Conservation (phyloP, 768 basidiomycete species). For the Rhodotorula diobovata region DNA sequence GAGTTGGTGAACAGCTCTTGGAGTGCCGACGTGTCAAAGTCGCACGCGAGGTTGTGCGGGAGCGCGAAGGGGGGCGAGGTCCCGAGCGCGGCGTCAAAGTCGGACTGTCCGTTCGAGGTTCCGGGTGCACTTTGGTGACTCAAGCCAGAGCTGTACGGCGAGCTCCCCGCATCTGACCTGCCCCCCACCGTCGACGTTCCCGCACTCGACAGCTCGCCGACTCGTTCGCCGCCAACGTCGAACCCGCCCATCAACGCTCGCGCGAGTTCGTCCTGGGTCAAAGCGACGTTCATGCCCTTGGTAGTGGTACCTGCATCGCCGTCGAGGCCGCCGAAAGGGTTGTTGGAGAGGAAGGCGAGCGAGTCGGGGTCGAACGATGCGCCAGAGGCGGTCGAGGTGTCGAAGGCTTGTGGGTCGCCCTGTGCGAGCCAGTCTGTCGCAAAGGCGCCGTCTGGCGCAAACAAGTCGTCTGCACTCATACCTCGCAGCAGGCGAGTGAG, state of each 20-base stretch:
- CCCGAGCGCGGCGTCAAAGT: neutral
- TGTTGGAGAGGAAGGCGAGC: neutral
- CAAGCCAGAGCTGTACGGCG: neutral
- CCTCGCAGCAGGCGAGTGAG: neutral
- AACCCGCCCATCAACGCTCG: neutral
- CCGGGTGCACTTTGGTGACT: neutral
- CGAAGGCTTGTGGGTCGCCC: neutral
- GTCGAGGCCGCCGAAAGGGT: neutral
- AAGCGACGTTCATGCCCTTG: neutral
- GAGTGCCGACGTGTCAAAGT: slow-evolving; percentile 7
- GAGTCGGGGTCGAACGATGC: neutral
- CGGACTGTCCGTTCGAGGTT: neutral
- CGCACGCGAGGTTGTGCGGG: neutral
- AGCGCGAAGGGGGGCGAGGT: neutral
- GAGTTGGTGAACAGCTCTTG: slow-evolving; percentile 8
- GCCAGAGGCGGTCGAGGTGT: neutral
- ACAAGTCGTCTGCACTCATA: neutral
- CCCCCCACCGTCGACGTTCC: neutral
- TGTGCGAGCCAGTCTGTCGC: neutral
- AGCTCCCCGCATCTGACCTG: neutral
- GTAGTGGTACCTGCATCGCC: too few species aligned
- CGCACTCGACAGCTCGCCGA: neutral
- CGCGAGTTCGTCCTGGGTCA: neutral
- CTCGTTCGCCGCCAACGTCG: neutral
- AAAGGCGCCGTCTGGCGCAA: neutral